Evolutionary conservation across 2,329 filamentous ascomycete species (phyloP), one percentile per base, ranked within the genome.

Genomic region (Teratosphaeria gauchensis): DNA sequence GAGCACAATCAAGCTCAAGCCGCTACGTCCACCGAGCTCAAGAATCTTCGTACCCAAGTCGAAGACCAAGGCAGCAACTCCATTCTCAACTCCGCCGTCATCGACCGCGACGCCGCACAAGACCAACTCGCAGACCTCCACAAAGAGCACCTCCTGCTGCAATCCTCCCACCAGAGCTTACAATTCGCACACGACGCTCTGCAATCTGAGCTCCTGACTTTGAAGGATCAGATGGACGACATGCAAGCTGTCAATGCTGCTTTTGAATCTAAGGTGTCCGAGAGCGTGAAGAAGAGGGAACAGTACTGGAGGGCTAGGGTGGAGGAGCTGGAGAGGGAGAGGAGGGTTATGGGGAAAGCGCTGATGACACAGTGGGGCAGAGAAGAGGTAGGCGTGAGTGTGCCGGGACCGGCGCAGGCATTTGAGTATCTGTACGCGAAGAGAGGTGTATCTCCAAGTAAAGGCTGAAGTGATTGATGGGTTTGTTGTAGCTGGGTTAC

Each of bases 311-410:
- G 59, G 5, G 57, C 56, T 32, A 65, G 62, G 52, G 42, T 66
- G 28, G 63, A 64, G 38, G 63, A 66, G 52, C 54, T 67, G 38
- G 64, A 67, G 58, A 63, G 63, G 33, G 71, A 73, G 64, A 64
- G 70, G 38, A 65, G 64, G 56, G 56, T 64, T 0, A 68, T 73
- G 68, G 67, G 63, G 4, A 70, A 71, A 55, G 83, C 86, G 51
- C 77, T 96, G 55, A 84, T 92, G 73, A 82, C 88, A 62, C 88
- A 90, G 63, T 96, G 92, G 92, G 90, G 95, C 67, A 83, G 87
- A 48, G 70, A 72, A 56, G 73, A 75, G 57, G 66, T 68, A 21
- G 73, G 72, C 0, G 62, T 64, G 19, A 65, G 62, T 9, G n/a
- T 38, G 1, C 30, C 28, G 7, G 64, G 62, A 33, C 64, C 65